Base-by-base conservation (phyloP, 768 basidiomycete species). In the Dioszegia hungarica region DNA sequence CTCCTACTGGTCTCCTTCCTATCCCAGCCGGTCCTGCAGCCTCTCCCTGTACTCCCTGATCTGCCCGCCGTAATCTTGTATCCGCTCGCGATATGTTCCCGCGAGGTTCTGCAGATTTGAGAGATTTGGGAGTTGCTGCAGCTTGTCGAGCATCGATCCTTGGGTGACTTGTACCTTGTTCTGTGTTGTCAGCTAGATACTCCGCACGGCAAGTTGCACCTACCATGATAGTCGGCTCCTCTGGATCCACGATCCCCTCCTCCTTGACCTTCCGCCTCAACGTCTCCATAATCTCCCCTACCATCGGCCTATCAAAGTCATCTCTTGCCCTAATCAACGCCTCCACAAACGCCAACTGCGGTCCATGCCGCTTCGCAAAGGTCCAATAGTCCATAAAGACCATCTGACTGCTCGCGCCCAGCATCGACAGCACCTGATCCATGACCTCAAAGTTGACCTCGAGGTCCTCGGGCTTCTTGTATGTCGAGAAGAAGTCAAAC, bases 321-420 rank as follows among this genome's bases (percentile, higher is more conserved):
- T 88, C 87, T 49, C 95, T 82, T 4, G 88, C 85, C 72, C 86
- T 89, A 82, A 98, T 87, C 43, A 99, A 70, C 9, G 86, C 84
- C 73, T 98, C 94, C 28, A 95, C 87, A 68, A 95, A 98, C 1
- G 85, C 81, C 38, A 95, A 81, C 65, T 93, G 92, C 24, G 94
- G 91, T 4, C 95, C 95, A 75, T 94, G 88, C 22, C 87, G 85
- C 69, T 89, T 89, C 17, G 92, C 93, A 75, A 99, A 98, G 3
- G 72, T 80, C 86, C 89, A 95, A 76, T 88, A 95, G 11, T 92
- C 92, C 53, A 98, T 78, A 80, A 94, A 94, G 2, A 86, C 86
- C 76, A 97, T 83, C 60, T 87, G 87, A 78, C 87, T 87, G 38
- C 87, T 89, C 1, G 93, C 89, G 58, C 89, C 86, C 31, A 95